phyloP scores from a whole-genome alignment of 2,329 filamentous ascomycete species.

The Emergomyces orientalis region DNA sequence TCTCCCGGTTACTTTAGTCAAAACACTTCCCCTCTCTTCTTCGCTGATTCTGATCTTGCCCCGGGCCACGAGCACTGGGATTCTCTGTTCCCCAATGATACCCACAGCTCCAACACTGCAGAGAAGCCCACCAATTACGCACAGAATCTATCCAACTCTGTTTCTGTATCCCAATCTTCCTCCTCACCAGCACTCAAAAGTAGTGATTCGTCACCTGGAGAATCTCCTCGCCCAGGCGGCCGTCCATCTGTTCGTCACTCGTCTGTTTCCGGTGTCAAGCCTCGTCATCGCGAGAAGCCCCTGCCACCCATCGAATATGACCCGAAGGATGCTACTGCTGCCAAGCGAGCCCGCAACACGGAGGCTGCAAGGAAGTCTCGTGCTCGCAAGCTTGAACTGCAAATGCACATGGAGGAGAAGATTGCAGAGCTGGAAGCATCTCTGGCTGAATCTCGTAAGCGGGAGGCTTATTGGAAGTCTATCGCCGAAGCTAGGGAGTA shows the following conservation, averaged over 20 bases:
- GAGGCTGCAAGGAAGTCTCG: conserved; percentile 89
- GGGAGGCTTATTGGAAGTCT: conserved; percentile 33
- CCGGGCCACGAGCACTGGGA: conserved; percentile 54
- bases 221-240: conserved; percentile 29
- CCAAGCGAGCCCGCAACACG: conserved; percentile 91
- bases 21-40: conserved; percentile 71
- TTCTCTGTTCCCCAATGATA: conserved; percentile 44
- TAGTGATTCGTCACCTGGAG: conserved; percentile 34
- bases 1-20: conserved; percentile 63
- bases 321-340: conserved; percentile 61
- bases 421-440: conserved; percentile 57
- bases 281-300: conserved; percentile 71
- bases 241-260: conserved; percentile 53
- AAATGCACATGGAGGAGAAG: conserved; percentile 63
- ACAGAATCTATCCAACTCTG: background rate
- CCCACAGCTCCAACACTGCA: background rate
- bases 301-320: conserved; percentile 72
- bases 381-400: conserved; percentile 68
- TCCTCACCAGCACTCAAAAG: conserved; percentile 27
- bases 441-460: conserved; percentile 26
- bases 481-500: conserved; percentile 22
- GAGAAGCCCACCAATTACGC: background rate
- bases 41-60: conserved; percentile 47
- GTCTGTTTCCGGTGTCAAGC: conserved; percentile 57
- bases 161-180: conserved; percentile 12